Percentiles rank a stretch among this genome's conserved stretches.
Evolutionary conservation across 1,139 yeast genomes (phyloP).

Genomic region (Debaryomyces nepalensis): DNA sequence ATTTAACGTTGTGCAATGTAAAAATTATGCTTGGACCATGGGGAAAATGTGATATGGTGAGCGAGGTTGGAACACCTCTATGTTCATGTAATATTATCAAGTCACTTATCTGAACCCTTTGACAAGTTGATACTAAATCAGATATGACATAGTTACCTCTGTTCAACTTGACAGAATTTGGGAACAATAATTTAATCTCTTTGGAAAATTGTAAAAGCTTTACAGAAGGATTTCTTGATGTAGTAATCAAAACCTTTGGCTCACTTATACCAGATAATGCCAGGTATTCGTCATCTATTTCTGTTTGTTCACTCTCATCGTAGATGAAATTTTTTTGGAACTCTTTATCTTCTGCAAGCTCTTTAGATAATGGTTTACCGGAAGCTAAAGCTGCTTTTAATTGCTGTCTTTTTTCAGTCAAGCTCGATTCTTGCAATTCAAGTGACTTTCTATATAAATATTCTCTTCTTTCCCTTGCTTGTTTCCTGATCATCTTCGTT

Average conservation of each 20-base stretch:
- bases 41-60: conserved; percentile 93
- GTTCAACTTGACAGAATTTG: conserved; percentile 85
- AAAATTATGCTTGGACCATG: conserved; percentile 97
- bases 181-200: conserved; percentile 86
- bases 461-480: conserved; percentile 94
- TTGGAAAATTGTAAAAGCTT: conserved; percentile 88
- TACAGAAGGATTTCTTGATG: conserved; percentile 89
- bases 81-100: conserved; percentile 89
- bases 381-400: conserved; percentile 86
- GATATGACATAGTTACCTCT: conserved; percentile 93
- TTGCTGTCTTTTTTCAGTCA: conserved; percentile 84
- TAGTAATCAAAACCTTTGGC: conserved; percentile 91
- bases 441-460: conserved; percentile 87
- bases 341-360: conserved; percentile 82
- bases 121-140: conserved; percentile 82
- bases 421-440: conserved; percentile 85
- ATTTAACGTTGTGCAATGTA: conserved; percentile 90
- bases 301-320: conserved; percentile 73
- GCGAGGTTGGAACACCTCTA: conserved; percentile 95
- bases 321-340: conserved; percentile 81
- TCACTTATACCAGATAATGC: conserved; percentile 87
- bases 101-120: conserved; percentile 72
- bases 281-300: conserved; percentile 86
- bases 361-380: conserved; percentile 89
- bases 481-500: conserved; percentile 71